Base-by-base conservation (phyloP, 192 early-diverging fungal genomes). In the Gigaspora rosea region DNA sequence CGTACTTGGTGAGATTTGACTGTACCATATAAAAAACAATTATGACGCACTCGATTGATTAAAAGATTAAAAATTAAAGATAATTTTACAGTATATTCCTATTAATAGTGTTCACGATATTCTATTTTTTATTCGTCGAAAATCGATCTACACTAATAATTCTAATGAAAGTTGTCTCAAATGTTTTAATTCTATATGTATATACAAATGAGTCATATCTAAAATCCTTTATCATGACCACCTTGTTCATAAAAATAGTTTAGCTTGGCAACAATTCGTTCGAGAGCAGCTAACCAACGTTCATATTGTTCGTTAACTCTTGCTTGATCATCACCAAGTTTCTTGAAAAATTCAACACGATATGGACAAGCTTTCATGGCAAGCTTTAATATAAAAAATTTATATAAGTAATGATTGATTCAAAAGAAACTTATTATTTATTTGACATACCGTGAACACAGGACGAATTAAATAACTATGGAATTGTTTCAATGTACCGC, bases 311-410 rank as follows among this genome's bases (percentile, higher is more conserved):
- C 81, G 56, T 86, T 48, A 35, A 91, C 87, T 56, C 85, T 85
- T 27, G 85, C 85, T 63, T 89, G 85, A 78, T 88, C 85, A 47
- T 83, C 83, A 63, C 93, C 92, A 32, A 98, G 85, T 82, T 94
- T 95, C 36, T 85, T 86, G 81, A 95, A 98, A 83, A 98, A 97
- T 74, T 92, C 91, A 52, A 88, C 88, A 67, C 96, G 94, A 77
- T 90, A 88, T 27, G 97, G 97, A 82, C 96, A 97, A 12, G 94
- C 94, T 79, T 90, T 90, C 96, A 98, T 97, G 9, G 93, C 94
- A 57, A 94, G 72, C 92, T 33, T 67, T 27, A 70, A 2, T 27
- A 65, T 7, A 46, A 73, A 50, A 78, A 41, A 66, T 22, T 32
- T 20, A 66, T 12, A 77, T 32, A 61, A 27, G 41, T 9, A 1